Base-by-base conservation (phyloP, 2,329 filamentous ascomycete species). In the Aspergillus hiratsukae region DNA sequence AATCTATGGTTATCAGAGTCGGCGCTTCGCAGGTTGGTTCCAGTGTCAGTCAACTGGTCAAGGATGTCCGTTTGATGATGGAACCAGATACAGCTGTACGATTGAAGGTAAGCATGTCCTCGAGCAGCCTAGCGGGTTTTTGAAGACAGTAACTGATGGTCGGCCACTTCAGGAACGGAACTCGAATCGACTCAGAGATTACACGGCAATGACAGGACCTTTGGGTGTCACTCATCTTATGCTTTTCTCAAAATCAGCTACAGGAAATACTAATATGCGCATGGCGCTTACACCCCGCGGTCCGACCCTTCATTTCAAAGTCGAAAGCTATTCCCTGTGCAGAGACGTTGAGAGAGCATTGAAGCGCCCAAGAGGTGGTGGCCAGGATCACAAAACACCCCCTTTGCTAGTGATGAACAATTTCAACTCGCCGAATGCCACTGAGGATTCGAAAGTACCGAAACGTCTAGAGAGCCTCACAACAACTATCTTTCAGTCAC, bases 371-470 rank as follows among this genome's bases (percentile, higher is more conserved):
- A 85, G 87, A 69, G 88, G 87, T 49, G 87, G 88, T 49, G 90
- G 89, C 61, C 93, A 93, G 71, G 91, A 96, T 72, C 96, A 90
- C 67, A 81, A 89, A 56, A 91, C 87, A 46, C 87, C 94, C 6
- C 94, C 94, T 60, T 76, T 97, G 76, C 83, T 99, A 48, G 94
- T 99, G 63, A 97, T 99, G 94, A 99, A 99, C 78, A 97, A 96
- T 74, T 96, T 99, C 74, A 84, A 84, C 41, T 87, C 86, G 3
- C 82, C 88, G 28, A 80, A 80, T 60, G 73, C 75, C 51, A 71
- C 76, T 55, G 72, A 78, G 58, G 83, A 86, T 56, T 75, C 83
- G 29, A 82, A 88, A 59, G 87, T 96, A n/a, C 91, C 93, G 4
- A 95, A 91, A 70, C 92, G 97, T 65, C 89, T 99, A 68, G 94